These are phyloP conservation scores for Hylodesmum podocarpum DNA, from an alignment of 306 rosid genomes.

Conservation along the genomic window DNA sequence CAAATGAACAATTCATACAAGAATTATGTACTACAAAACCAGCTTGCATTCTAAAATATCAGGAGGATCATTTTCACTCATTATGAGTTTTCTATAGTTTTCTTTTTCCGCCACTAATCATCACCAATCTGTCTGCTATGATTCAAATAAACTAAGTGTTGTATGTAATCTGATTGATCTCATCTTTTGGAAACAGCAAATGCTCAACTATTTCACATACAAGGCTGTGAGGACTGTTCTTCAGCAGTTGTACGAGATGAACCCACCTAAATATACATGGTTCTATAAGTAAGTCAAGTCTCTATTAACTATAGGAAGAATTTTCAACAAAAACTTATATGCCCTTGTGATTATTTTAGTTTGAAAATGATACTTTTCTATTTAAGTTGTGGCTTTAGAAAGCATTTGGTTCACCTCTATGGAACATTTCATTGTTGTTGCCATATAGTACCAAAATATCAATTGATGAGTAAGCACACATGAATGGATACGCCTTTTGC, in stretches of 20 bases:
- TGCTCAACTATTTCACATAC: constrained; percentile 88
- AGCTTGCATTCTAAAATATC: background rate
- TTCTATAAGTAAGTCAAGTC: constrained; percentile 75
- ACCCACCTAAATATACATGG: constrained; percentile 88
- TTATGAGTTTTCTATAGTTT: background rate
- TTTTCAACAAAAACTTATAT: background rate
- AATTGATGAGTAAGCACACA: no score
- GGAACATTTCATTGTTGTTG: no score
- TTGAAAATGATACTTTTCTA: constrained; percentile 3
- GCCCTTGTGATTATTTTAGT: background rate
- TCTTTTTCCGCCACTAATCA: background rate
- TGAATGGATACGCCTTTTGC: no score
- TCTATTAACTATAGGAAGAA: background rate
- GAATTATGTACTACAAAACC: background rate
- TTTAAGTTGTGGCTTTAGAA: background rate
- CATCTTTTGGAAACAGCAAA: constrained; percentile 66
- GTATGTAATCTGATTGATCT: constrained; percentile 34
- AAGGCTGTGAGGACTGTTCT: constrained; percentile 97
- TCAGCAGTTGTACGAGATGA: constrained; percentile 92
- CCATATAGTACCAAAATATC: no score
- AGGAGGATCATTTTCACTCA: constrained; percentile 3
- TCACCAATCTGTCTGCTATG: background rate
- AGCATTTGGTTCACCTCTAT: constrained; percentile 2
- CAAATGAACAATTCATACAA: background rate
- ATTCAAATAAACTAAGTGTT: background rate